phyloP scores from a whole-genome alignment of 1,139 yeast species.

The Pichia terricola region DNA sequence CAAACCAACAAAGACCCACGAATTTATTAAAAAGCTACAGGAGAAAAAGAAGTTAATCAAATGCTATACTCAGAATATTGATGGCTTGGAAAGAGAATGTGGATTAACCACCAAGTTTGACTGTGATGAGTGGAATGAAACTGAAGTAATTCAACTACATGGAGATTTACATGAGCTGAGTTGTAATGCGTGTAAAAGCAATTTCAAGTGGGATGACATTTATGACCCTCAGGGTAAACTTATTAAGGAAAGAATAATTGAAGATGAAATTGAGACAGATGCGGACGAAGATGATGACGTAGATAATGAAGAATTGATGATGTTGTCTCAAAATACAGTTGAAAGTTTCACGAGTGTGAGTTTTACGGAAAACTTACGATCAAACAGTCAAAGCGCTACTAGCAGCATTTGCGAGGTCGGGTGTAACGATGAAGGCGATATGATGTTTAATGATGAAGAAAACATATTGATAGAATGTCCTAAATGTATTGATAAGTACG shows the following conservation, averaged over 20 bases:
- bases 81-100: constrained; percentile 49
- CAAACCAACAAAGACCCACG: constrained; percentile 75
- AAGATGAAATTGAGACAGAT: constrained; percentile 37
- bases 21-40: constrained; percentile 57
- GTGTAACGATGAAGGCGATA: not conserved
- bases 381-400: too few species aligned
- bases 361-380: not conserved
- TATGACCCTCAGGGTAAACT: constrained; percentile 60
- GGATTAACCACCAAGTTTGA: constrained; percentile 23
- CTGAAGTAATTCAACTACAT: constrained; percentile 81
- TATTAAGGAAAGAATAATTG: not conserved
- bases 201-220: constrained; percentile 61
- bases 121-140: constrained; percentile 41
- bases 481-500: constrained; percentile 42
- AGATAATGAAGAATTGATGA: constrained; percentile 3
- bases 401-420: not conserved
- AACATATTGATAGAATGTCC: constrained; percentile 50
- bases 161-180: constrained; percentile 69
- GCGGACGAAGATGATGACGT: not conserved
- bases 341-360: not conserved
- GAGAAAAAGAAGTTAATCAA: constrained; percentile 61
- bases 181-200: constrained; percentile 39
- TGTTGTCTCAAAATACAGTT: constrained; percentile 5
- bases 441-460: constrained; percentile 24
- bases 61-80: constrained; percentile 79